Evolutionary conservation across 345 rosid genomes (phyloP).

Genomic region (Combretum micranthum): DNA sequence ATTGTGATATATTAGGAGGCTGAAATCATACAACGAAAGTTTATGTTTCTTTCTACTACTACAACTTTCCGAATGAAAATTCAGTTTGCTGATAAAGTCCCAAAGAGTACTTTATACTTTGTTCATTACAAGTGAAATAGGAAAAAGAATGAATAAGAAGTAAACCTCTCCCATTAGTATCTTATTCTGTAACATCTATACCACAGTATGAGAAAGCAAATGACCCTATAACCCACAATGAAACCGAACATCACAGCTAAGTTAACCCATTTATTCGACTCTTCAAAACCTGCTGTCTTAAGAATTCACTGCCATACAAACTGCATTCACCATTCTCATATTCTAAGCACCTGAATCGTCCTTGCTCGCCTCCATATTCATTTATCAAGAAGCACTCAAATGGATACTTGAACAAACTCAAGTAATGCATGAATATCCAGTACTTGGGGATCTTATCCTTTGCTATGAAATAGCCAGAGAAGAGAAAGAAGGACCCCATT

Average conservation of each 20-base stretch:
- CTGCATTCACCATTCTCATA: constrained; percentile 26
- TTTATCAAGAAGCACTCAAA: constrained; percentile 76
- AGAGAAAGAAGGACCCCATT: constrained; percentile 90
- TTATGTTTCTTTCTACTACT: too few species aligned
- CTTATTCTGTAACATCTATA: constrained; percentile 53
- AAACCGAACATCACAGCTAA: constrained; percentile 65
- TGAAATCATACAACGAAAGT: too few species aligned
- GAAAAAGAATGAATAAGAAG: constrained; percentile 6
- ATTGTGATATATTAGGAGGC: too few species aligned
- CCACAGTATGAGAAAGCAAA: constrained; percentile 68
- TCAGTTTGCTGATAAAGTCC: background rate
- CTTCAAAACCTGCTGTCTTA: constrained; percentile 49
- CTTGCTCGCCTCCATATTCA: constrained; percentile 59
- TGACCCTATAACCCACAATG: constrained; percentile 65
- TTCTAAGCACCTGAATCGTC: constrained; percentile 33
- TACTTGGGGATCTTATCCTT: constrained; percentile 59
- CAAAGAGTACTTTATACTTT: background rate
- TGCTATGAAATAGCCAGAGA: constrained; percentile 76
- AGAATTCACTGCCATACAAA: constrained; percentile 39
- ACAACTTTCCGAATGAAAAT: too few species aligned
- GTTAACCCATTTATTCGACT: constrained; percentile 72
- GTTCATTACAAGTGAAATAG: background rate
- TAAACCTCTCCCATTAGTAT: constrained; percentile 18
- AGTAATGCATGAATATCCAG: constrained; percentile 86
- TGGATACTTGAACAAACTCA: constrained; percentile 78